Percentiles rank a stretch among this genome's conserved stretches.
These are phyloP conservation scores for Hypoxylon fuscum DNA, from an alignment of 495 filamentous ascomycete species.

Conservation along the genomic window DNA sequence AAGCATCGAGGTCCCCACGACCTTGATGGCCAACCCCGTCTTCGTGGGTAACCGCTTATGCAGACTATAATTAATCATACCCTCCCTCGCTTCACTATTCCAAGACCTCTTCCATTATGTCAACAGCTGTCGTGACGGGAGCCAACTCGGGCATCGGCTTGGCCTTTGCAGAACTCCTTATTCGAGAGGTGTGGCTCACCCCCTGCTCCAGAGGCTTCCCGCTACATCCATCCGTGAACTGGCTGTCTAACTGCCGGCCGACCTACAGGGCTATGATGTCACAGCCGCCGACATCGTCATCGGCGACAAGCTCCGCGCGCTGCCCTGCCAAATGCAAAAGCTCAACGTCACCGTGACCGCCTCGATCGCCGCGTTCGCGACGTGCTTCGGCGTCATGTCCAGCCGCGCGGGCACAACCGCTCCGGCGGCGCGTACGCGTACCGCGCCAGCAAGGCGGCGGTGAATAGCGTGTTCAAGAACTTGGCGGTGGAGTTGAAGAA, in stretches of 20 bases:
- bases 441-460: constrained; percentile 72
- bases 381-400: no score
- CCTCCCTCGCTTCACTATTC: neutral
- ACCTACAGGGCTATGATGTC: constrained; percentile 16
- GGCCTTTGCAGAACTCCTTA: constrained; percentile 48
- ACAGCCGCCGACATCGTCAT: constrained; percentile 16
- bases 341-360: no score
- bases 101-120: constrained; percentile 7
- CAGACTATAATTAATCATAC: constrained; percentile 20
- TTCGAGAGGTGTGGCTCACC: constrained; percentile 34
- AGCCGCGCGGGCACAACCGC: no score
- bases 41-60: constrained; percentile 23
- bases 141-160: constrained; percentile 57
- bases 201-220: no score
- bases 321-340: constrained; percentile 2
- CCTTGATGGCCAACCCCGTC: constrained; percentile 42
- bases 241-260: no score
- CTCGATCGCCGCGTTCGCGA: no score
- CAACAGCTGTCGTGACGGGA: constrained; percentile 46
- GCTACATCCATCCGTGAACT: no score
- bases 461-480: no score
- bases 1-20: constrained; percentile 41
- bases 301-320: constrained; percentile 7
- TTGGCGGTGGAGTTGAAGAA: no score
- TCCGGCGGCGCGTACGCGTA: no score